phyloP scores from a whole-genome alignment of 768 basidiomycete species.

The Steccherinum ochraceum region DNA sequence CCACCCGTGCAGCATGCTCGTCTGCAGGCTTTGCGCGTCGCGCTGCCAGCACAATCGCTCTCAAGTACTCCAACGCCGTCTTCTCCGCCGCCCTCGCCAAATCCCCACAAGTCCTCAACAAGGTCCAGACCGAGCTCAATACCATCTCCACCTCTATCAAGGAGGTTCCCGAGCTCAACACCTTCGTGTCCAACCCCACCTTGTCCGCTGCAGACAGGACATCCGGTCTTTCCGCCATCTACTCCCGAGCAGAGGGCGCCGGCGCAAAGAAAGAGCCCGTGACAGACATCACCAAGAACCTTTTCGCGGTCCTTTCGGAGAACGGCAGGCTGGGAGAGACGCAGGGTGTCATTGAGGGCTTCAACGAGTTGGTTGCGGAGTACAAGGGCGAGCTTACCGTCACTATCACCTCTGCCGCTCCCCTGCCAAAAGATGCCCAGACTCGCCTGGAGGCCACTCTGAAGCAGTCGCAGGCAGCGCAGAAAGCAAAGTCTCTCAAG shows the following conservation, averaged over 20 bases:
- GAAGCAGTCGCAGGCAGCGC: constrained; percentile 80
- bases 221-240: constrained; percentile 60
- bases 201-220: constrained; percentile 74
- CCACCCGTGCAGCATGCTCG: constrained; percentile 43
- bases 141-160: constrained; percentile 65
- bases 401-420: constrained; percentile 80
- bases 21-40: constrained; percentile 55
- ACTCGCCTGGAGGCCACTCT: constrained; percentile 77
- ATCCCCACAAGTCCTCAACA: constrained; percentile 75
- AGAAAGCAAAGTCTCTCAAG: constrained; percentile 84
- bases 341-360: constrained; percentile 82
- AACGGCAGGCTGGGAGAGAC: constrained; percentile 89
- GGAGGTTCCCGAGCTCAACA: constrained; percentile 52
- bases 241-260: constrained; percentile 56
- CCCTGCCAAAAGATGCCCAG: constrained; percentile 72
- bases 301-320: constrained; percentile 83
- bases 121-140: constrained; percentile 81
- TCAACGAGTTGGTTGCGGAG: constrained; percentile 81
- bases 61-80: constrained; percentile 80
- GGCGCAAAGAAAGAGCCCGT: constrained; percentile 67
- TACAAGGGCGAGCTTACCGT: constrained; percentile 93
- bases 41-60: constrained; percentile 68
- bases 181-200: constrained; percentile 88
- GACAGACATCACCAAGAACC: constrained; percentile 86
- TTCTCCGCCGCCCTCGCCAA: constrained; percentile 78